Base-by-base conservation (phyloP, 495 filamentous ascomycete species). In the Aspergillus funiculosus region DNA sequence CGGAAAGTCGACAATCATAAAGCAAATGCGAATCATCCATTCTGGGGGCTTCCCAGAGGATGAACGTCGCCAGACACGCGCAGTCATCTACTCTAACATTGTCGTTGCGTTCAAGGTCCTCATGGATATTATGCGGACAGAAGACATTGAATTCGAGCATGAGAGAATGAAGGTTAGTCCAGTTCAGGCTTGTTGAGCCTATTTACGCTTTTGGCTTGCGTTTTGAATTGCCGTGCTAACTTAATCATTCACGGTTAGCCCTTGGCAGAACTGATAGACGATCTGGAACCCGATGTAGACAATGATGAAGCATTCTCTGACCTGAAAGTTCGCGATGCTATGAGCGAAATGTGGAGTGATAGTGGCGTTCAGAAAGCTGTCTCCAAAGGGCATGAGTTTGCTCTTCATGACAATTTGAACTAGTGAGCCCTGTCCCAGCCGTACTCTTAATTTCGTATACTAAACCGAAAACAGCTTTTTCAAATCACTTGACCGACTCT, bases 21-120 rank as follows among this genome's bases (percentile, higher is more conserved):
- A 98, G 72, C 92, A 98, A 75, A 98, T 98, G 92, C 89, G 91
- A 59, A 83, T 98, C 65, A 97, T 98, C 55, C 90, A 98, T 60
- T 83, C 88, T 29, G 79, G 87, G 61, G 92, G 94, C 15, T 97
- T 96, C 64, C 87, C 85, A 31, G 82, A 90, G 53, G 83, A 81
- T 52, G 92, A 98, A 64, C 85, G 91, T 53, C 81, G 90, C 52
- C 89, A 95, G 68, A 94, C 87, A 66, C 86, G 91, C 51, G 85
- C 86, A 29, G 89, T 97, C 58, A 92, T 98, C 49, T 96, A 95
- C 67, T 84, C 82, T 44, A 97, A 96, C 66, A 77, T 95, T 44
- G 76, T 94, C 43, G 82, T 87, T 57, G 89, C 89, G 1, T 87
- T 94, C 73, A 87, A 86, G 58, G 78, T 92, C 46, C 83, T 95